phyloP scores from a whole-genome alignment of 495 filamentous ascomycete genomes.

The Xylaria curta region DNA sequence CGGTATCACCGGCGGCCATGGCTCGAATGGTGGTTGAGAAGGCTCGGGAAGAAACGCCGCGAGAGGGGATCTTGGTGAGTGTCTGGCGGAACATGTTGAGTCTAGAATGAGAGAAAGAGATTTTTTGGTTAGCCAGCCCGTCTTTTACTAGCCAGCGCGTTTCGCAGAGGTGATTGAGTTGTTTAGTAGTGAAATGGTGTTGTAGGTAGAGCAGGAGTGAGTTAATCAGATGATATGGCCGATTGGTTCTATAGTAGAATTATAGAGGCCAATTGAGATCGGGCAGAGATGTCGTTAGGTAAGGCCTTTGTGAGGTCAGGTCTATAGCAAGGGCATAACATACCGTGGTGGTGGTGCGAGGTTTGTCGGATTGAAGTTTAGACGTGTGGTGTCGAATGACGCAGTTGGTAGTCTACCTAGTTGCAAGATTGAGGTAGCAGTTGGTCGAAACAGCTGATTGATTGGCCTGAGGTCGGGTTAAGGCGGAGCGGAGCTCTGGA shows the following conservation, averaged over 20 bases:
- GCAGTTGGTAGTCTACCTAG: neutral
- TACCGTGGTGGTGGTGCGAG: conserved; percentile 18
- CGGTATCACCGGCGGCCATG: conserved; percentile 73
- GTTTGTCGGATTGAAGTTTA: conserved; percentile 20
- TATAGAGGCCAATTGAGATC: neutral
- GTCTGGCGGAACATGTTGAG: conserved; percentile 71
- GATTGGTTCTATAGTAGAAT: neutral
- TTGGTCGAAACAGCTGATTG: conserved; percentile 17
- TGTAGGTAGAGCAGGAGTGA: neutral
- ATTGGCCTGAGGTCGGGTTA: conserved; percentile 18
- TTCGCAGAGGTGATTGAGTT: neutral
- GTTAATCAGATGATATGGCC: neutral
- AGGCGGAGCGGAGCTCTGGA: conserved; percentile 23
- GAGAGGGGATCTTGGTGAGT: conserved; percentile 60
- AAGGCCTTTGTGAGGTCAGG: neutral
- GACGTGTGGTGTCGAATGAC: conserved; percentile 27
- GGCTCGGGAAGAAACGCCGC: conserved; percentile 55
- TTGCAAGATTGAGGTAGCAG: neutral
- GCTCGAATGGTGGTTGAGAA: conserved; percentile 68
- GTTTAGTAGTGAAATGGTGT: neutral
- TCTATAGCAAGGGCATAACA: neutral
- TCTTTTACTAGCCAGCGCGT: neutral
- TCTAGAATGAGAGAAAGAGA: conserved; percentile 3
- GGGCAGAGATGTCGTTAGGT: neutral
- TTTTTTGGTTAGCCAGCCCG: neutral